Percentiles rank a stretch among this genome's conserved stretches.
Conservation (phyloP, 805 yeast species). For the Blastobotrys muscicola region DNA sequence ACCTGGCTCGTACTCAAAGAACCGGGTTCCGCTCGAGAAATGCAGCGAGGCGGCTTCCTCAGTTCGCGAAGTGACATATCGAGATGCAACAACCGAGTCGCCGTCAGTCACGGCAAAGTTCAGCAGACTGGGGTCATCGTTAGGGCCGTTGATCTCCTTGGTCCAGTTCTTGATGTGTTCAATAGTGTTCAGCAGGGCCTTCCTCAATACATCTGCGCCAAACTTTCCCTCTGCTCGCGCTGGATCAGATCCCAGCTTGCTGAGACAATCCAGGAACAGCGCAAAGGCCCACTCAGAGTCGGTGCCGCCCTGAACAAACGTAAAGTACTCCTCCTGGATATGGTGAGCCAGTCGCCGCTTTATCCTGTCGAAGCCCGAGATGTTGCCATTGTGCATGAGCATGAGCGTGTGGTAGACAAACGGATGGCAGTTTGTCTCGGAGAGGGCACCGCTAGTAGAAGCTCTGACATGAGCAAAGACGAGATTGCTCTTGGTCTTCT, state of each 20-base stretch:
- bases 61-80: slow-evolving; percentile 79
- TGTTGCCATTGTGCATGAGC: slow-evolving; percentile 94
- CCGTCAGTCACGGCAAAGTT: slow-evolving; percentile 97
- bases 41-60: slow-evolving; percentile 96
- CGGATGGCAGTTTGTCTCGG: slow-evolving; percentile 97
- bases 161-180: slow-evolving; percentile 75
- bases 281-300: slow-evolving; percentile 96
- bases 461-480: slow-evolving; percentile 97
- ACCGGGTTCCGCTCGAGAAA: slow-evolving; percentile 87
- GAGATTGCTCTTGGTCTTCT: slow-evolving; percentile 72
- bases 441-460: slow-evolving; percentile 84
- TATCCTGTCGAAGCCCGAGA: slow-evolving; percentile 60
- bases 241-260: slow-evolving; percentile 70
- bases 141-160: slow-evolving; percentile 34
- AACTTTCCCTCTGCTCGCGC: slow-evolving; percentile 42
- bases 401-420: slow-evolving; percentile 77
- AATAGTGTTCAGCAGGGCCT: slow-evolving; percentile 66
- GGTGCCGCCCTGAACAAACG: slow-evolving; percentile 82
- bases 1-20: slow-evolving; percentile 84
- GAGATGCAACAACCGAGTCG: slow-evolving; percentile 67
- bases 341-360: slow-evolving; percentile 66
- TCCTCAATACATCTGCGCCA: slow-evolving; percentile 40
- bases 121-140: slow-evolving; percentile 67
- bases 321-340: slow-evolving; percentile 70
- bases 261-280: slow-evolving; percentile 65